Evolutionary conservation across 2,329 filamentous ascomycete species (phyloP).

Genomic region (Arthrobotrys entomopaga): DNA sequence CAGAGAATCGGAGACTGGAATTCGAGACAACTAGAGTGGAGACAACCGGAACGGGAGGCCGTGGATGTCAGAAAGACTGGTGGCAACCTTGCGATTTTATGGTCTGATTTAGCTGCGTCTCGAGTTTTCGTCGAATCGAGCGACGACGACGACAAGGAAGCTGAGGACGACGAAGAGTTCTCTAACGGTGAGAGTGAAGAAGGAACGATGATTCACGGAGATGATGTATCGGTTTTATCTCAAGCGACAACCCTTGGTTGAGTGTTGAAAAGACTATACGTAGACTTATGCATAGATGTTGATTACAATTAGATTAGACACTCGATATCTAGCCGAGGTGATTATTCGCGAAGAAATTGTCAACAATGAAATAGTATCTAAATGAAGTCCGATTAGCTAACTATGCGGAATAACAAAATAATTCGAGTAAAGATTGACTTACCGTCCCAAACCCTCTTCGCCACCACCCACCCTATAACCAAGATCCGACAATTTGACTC

Average conservation of each 20-base stretch:
- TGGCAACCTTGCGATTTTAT: conserved; percentile 13
- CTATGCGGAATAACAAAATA: neutral
- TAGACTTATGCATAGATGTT: no score
- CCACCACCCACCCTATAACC: conserved; percentile 30
- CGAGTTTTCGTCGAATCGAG: neutral
- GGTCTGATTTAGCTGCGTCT: conserved; percentile 14
- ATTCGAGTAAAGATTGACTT: neutral
- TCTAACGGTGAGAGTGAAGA: neutral
- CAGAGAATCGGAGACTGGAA: conserved; percentile 39
- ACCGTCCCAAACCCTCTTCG: conserved; percentile 29
- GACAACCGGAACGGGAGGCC: conserved; percentile 27
- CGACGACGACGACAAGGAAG: neutral
- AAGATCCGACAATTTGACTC: conserved; percentile 18
- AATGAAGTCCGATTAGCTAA: neutral
- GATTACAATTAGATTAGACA: no score
- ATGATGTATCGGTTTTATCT: conserved; percentile 7
- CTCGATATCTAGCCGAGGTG: neutral
- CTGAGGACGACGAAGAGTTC: neutral
- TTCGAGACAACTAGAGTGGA: conserved; percentile 41
- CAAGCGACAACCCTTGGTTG: conserved; percentile 4
- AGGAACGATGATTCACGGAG: neutral
- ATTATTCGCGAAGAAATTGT: conserved; percentile 30
- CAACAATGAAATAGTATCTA: conserved; percentile 48
- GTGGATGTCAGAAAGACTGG: conserved; percentile 31
- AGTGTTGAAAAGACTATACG: neutral